Evolutionary conservation across 768 basidiomycete genomes (phyloP), one percentile per base, ranked within the genome.

Genomic region (Piloderma croceum): DNA sequence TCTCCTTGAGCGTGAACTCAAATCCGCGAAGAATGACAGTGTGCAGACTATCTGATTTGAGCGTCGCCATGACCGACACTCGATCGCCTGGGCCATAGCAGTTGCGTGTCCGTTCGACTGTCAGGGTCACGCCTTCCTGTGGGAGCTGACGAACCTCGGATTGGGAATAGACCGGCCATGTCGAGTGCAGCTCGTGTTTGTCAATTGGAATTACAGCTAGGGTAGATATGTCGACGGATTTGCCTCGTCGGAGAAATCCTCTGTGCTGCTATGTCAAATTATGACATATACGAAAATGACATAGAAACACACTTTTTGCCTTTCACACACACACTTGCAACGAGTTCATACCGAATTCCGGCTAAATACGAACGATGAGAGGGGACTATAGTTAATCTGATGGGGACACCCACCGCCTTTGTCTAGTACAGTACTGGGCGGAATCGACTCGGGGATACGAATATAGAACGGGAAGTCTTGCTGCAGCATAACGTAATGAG

Each of bases 131-230:
- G 20, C 81, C 82, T 3, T 89, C 82, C 46, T 81, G 76, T 3
- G 68, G 52, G 13, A 77, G 62, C 12, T 75, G 70, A n/a, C 87
- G 82, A 24, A 71, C 72, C 52, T 90, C 86, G 9, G 76, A 74
- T 55, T 90, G 85, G 36, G 76, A 76, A 55, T 90, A 94, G 22
- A 93, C 74, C 3, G 92, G 91, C 92, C 92, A 96, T 1, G 88
- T 83, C 4, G 90, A 85, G 54, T 94, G 91, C 6, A 93, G 67
- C 48, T 94, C 92, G 54, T 94, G 91, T 60, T 94, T 96, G 69
- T 90, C 86, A 52, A 96, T 88, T 46, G 81, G 76, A 33, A 96
- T 82, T 10, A 73, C 66, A 24, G 85, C 76, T 15, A 77, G 70
- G 10, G 80, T 75, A n/a, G 81, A 77, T 22, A 78, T 62, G 31